A percentile compares a stretch with the other conserved stretches of the same genome.
These are phyloP conservation scores for Pulveroboletus sp. DNA, from an alignment of 768 basidiomycete genomes.

Conservation along the genomic window DNA sequence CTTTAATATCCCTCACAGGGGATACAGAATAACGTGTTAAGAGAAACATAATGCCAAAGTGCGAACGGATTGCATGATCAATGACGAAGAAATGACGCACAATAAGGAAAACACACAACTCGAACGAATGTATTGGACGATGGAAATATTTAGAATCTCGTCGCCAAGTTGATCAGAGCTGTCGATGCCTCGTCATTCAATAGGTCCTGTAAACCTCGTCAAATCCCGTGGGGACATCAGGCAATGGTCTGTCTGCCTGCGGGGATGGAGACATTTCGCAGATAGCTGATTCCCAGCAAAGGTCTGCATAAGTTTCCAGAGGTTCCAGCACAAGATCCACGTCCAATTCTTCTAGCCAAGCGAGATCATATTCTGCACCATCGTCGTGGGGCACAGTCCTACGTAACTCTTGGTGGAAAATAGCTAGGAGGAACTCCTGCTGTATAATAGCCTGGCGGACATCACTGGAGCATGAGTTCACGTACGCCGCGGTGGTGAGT, in stretches of 20 bases:
- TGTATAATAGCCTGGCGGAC: slow-evolving; percentile 31
- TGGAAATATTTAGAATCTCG: background rate
- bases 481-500: slow-evolving; percentile 15
- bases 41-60: slow-evolving; percentile 1
- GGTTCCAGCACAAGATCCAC: slow-evolving; percentile 27
- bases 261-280: slow-evolving; percentile 13
- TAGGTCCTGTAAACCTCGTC: slow-evolving; percentile 19
- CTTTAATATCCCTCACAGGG: background rate
- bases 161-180: background rate
- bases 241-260: slow-evolving; percentile 10
- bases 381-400: slow-evolving; percentile 17
- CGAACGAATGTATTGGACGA: slow-evolving; percentile 9
- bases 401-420: slow-evolving; percentile 29
- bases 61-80: slow-evolving; percentile 2
- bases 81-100: background rate
- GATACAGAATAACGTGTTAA: slow-evolving; percentile 5
- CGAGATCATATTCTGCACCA: slow-evolving; percentile 15
- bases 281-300: slow-evolving; percentile 29
- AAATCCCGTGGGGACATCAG: slow-evolving; percentile 29
- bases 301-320: slow-evolving; percentile 23
- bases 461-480: slow-evolving; percentile 29
- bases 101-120: background rate
- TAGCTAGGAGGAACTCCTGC: slow-evolving; percentile 29
- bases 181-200: slow-evolving; percentile 12
- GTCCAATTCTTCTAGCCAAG: slow-evolving; percentile 28